Evolutionary conservation across 495 filamentous ascomycete genomes (phyloP), one percentile per base, ranked within the genome.

Genomic region (Penicillium subrubescens): DNA sequence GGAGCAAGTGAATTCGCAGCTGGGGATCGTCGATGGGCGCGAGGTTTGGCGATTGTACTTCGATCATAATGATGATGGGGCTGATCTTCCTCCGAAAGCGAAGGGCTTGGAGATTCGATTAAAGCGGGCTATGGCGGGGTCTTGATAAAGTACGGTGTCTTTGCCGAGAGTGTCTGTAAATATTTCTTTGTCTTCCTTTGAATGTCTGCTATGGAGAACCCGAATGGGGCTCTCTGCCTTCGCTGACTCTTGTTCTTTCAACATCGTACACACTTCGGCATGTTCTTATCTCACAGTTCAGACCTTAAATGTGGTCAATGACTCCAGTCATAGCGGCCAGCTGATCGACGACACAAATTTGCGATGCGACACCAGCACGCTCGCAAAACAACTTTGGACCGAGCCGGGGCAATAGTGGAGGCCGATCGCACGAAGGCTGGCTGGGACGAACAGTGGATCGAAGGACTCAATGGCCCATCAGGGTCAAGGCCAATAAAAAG

Each of bases 11-110:
- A 60, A 69, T 34, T 27, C 54, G 12, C 62, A 69, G 48, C 51
- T 64, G 2, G 66, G 64, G 48, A 67, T 66, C 51, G 63, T 27
- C 50, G 61, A 58, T 44, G 69, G 69, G 27, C 54, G 57, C 1
- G 73, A 65, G 21, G 25, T 70, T 14, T 75, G 71, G 73, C 59
- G 73, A 37, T 56, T 75, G 64, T 71, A 71, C 62, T 73, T 73
- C 35, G 71, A 73, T 52, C 62, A 65, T 37, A 68, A 73, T 44
- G 71, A 75, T 27, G 52, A 75, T 39, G 73, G 73, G 21, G 70
- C 68, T 25, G 56, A 67, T 66, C 64, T 75, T 25, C 68, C 71
- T 11, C 61, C 63, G 14, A 69, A 71, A 1, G 50, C 71, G 19
- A 56, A 70, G 57, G 66, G 64, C 11, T 33, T 75, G 48, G 66